Evolutionary conservation across 2,329 filamentous ascomycete species (phyloP).

Genomic region (Cercospora beticola): DNA sequence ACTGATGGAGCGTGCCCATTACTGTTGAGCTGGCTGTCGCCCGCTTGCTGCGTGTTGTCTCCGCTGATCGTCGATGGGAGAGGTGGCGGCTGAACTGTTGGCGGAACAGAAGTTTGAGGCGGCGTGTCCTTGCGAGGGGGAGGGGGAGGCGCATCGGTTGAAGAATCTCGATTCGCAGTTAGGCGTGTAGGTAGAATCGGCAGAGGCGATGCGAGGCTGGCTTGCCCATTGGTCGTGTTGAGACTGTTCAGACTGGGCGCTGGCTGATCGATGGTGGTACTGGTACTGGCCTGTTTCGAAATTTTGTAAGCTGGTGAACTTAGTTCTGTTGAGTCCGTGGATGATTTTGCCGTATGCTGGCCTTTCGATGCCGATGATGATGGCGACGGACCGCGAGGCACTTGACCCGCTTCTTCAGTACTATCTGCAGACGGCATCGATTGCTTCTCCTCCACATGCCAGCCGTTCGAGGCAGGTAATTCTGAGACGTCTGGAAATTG

Average conservation of each 20-base stretch:
- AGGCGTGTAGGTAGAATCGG: constrained; percentile 6
- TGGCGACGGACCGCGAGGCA: neutral
- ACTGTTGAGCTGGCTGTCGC: constrained; percentile 6
- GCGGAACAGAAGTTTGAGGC: constrained; percentile 6
- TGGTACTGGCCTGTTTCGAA: constrained; percentile 5
- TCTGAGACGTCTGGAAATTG: constrained; percentile 4
- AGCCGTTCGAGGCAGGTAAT: constrained; percentile 4
- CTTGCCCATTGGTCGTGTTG: constrained; percentile 9
- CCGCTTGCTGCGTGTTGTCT: neutral
- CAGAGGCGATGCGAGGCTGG: neutral
- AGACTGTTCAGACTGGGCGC: neutral
- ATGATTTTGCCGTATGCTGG: constrained; percentile 2
- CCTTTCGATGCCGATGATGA: neutral
- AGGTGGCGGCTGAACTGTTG: constrained; percentile 6
- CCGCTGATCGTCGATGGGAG: neutral
- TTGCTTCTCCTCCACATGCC: neutral
- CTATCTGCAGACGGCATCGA: neutral
- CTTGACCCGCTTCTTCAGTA: neutral
- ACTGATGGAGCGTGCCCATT: neutral
- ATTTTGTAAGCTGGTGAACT: constrained; percentile 11
- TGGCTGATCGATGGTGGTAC: constrained; percentile 4
- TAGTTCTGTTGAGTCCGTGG: neutral
- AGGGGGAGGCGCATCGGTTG: constrained; percentile 11
- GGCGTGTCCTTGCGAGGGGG: constrained; percentile 15
- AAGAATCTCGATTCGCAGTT: constrained; percentile 9